Base-by-base conservation (phyloP, 768 basidiomycete species). In the Boletus reticuloceps region DNA sequence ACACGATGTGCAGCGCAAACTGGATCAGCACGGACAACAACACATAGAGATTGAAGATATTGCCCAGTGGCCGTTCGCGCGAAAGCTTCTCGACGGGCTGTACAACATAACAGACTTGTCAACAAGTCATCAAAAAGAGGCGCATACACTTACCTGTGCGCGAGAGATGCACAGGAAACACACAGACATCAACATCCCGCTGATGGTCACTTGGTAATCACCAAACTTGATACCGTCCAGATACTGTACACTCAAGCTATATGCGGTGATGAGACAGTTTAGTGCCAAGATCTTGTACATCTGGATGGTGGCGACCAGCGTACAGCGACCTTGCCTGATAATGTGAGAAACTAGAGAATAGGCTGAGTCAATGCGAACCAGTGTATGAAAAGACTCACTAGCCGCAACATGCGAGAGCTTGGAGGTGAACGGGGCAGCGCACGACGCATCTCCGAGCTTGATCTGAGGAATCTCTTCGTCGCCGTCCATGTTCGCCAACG, bases 281-380 rank as follows among this genome's bases (percentile, higher is more conserved):
- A 99, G 76, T 1, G 96, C 97, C 37, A 99, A 78, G 62, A 99
- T 99, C 78, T 98, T 97, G 84, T 98, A 99, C 97, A 99, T 99
- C 75, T 99, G 97, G 51, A 96, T 89, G 4, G 97, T 99, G 3
- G 97, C 97, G 43, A 98, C 97, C 17, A 99, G 84, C 1, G 97
- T 99, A 77, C 97, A 98, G 29, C 97, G 91, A 22, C 97, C 97
- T 74, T 98, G 97, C 19, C 97, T 86, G 62, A 99, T 97, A 69
- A 99, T 98, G 68, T 96, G 94, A 19, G 91, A 89, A 64, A 99
- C 94, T 95, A 58, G 20, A 52, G 4, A n/a, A 48, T 40, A 39
- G 32, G 7, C 36, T 53, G 27, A 58, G 59, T 40, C 4, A 13
- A 48, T 3, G 41, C 22, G 6, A 39, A 7, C 19, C 12, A 4